A percentile compares a stretch with the other conserved stretches of the same genome.
Evolutionary conservation across 352 stramenopile species (phyloP).

Genomic region (Phytophthora uliginosa): DNA sequence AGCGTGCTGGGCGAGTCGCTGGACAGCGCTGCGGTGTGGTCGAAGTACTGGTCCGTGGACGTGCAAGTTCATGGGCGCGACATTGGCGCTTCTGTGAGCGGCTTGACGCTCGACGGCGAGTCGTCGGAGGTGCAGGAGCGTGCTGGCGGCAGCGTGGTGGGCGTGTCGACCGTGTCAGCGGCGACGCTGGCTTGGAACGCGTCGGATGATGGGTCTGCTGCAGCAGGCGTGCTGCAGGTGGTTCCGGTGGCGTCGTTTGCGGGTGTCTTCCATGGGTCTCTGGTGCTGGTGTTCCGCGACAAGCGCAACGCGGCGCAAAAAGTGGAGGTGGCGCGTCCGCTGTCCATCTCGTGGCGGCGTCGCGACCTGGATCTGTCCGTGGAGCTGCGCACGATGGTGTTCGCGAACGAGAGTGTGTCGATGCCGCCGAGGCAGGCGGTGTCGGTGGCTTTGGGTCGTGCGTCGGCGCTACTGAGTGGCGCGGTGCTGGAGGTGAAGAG

Average conservation of each 20-base stretch:
- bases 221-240: constrained; percentile 9
- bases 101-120: neutral
- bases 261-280: constrained; percentile 11
- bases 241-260: constrained; percentile 5
- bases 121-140: neutral
- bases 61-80: constrained; percentile 11
- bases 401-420: constrained; percentile 36
- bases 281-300: constrained; percentile 24
- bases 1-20: constrained; percentile 4
- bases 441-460: constrained; percentile 22
- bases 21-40: constrained; percentile 9
- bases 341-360: constrained; percentile 11
- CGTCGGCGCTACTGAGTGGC: constrained; percentile 12
- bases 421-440: constrained; percentile 27
- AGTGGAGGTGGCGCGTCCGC: constrained; percentile 14
- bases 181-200: constrained; percentile 6
- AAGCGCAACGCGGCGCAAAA: constrained; percentile 17
- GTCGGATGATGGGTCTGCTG: neutral
- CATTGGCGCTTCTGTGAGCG: neutral
- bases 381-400: constrained; percentile 7
- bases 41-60: constrained; percentile 15
- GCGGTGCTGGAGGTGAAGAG: constrained; percentile 7
- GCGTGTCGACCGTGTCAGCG: constrained; percentile 13
- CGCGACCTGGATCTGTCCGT: constrained; percentile 12
- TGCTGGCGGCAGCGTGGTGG: constrained; percentile 12